phyloP scores from a whole-genome alignment of 306 rosid species.

The Canavalia gladiata region DNA sequence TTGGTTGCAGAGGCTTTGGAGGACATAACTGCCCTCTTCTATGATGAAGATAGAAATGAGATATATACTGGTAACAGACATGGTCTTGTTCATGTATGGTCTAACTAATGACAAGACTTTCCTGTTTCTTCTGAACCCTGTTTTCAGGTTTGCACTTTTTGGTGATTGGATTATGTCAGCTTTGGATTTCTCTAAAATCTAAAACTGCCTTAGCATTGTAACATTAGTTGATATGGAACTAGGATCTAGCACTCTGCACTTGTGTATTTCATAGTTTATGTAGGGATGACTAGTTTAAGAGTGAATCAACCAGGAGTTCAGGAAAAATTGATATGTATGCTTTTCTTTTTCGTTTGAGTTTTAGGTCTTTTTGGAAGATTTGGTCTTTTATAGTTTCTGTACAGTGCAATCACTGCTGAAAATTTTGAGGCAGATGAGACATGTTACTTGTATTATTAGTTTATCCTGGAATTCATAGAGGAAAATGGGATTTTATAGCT shows the following conservation, averaged over 20 bases:
- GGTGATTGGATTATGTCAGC: slow-evolving; percentile 31
- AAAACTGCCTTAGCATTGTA: slow-evolving; percentile 47
- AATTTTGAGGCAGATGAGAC: slow-evolving; percentile 35
- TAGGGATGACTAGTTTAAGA: slow-evolving; percentile 30
- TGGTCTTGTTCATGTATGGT: slow-evolving; percentile 95
- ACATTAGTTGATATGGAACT: slow-evolving; percentile 41
- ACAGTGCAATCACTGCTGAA: slow-evolving; percentile 28
- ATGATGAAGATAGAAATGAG: slow-evolving; percentile 93
- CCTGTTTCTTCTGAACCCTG: slow-evolving; percentile 33
- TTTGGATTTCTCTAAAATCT: slow-evolving; percentile 38
- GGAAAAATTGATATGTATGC: slow-evolving; percentile 12
- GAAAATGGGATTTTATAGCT: not conserved
- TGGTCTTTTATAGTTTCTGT: slow-evolving; percentile 36
- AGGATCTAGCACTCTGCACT: slow-evolving; percentile 26
- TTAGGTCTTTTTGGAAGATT: slow-evolving; percentile 2
- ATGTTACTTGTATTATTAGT: slow-evolving; percentile 9
- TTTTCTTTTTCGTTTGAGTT: not conserved
- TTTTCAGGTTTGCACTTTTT: slow-evolving; percentile 4
- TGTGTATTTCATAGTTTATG: slow-evolving; percentile 36
- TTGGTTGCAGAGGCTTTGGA: slow-evolving; percentile 89
- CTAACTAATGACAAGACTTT: slow-evolving; percentile 61
- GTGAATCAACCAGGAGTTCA: slow-evolving; percentile 11
- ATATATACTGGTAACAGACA: slow-evolving; percentile 86
- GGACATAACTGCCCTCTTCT: slow-evolving; percentile 89
- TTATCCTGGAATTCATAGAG: slow-evolving; percentile 13